Evolutionary conservation across 2,329 filamentous ascomycete genomes (phyloP).

Genomic region (Cladophialophora exuberans): DNA sequence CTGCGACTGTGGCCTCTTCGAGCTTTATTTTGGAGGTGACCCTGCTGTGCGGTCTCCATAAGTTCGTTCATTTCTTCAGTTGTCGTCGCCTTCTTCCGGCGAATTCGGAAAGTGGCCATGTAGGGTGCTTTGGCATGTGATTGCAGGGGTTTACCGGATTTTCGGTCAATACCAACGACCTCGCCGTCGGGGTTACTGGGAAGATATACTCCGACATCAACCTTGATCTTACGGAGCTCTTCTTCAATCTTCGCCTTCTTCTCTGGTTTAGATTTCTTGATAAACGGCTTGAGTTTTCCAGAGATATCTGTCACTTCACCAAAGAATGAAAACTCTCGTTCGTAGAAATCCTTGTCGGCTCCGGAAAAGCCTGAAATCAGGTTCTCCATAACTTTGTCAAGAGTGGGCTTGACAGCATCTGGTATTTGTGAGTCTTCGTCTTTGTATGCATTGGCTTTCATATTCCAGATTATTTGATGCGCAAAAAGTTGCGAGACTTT

Average conservation of each 20-base stretch:
- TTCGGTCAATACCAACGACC: conserved; percentile 96
- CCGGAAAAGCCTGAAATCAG: conserved; percentile 81
- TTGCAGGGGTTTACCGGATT: conserved; percentile 95
- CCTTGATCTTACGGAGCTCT: conserved; percentile 93
- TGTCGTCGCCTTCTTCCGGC: conserved; percentile 67
- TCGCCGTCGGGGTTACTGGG: conserved; percentile 96
- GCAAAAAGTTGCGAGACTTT: conserved; percentile 98
- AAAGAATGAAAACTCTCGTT: conserved; percentile 97
- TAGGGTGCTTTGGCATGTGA: conserved; percentile 98
- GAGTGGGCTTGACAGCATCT: conserved; percentile 87
- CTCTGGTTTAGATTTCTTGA: conserved; percentile 89
- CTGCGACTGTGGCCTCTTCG: conserved; percentile 28
- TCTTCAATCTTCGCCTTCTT: conserved; percentile 99
- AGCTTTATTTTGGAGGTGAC: conserved; percentile 33
- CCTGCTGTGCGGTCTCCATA: conserved; percentile 50
- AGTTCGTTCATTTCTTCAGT: conserved; percentile 57
- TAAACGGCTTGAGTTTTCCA: conserved; percentile 90
- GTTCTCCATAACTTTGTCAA: conserved; percentile 85
- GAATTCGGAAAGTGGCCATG: conserved; percentile 98
- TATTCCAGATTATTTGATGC: conserved; percentile 99
- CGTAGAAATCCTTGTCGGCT: conserved; percentile 82
- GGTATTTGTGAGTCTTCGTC: conserved; percentile 91
- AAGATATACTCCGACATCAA: conserved; percentile 95
- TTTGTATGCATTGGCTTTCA: conserved; percentile 98
- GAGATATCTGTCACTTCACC: conserved; percentile 95